Conservation (phyloP, 495 filamentous ascomycete genomes). For the Aspergillus coremiiformis region DNA sequence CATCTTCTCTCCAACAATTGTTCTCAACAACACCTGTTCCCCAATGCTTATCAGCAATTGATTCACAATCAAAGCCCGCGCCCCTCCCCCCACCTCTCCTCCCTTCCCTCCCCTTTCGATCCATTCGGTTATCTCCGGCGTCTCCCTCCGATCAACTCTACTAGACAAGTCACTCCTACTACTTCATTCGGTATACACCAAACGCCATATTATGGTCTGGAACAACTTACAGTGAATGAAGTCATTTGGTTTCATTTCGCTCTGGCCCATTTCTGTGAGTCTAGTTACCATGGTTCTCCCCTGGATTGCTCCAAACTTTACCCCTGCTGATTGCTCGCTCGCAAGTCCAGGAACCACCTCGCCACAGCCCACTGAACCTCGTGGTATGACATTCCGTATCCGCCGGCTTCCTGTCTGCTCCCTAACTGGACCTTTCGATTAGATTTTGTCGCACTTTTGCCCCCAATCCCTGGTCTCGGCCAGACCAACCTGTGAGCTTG, state of each 20-base stretch:
- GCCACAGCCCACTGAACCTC: constrained; percentile 12
- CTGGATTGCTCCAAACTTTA: constrained; percentile 7
- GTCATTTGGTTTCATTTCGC: not conserved
- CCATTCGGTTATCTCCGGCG: constrained; percentile 34
- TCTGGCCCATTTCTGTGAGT: constrained; percentile 8
- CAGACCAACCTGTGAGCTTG: not conserved
- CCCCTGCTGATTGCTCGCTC: constrained; percentile 18
- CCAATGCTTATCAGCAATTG: constrained; percentile 29
- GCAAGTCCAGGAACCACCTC: constrained; percentile 17
- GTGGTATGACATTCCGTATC: not conserved
- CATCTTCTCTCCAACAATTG: constrained; percentile 2
- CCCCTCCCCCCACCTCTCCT: too few species aligned
- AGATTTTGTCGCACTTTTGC: not conserved
- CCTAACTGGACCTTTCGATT: not conserved
- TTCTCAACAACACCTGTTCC: constrained; percentile 1
- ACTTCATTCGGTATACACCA: not conserved
- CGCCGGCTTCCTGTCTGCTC: not conserved
- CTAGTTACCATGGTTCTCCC: constrained; percentile 1
- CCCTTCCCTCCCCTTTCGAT: constrained; percentile 7
- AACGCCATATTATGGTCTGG: constrained; percentile 3
- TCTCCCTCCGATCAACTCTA: constrained; percentile 10
- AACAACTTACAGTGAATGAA: constrained; percentile 7
- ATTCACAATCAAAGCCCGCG: constrained; percentile 11
- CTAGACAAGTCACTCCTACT: not conserved
- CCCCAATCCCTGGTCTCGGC: not conserved